Conservation (phyloP, 1,284 basidiomycete genomes). For the Ceratobasidium sp. region DNA sequence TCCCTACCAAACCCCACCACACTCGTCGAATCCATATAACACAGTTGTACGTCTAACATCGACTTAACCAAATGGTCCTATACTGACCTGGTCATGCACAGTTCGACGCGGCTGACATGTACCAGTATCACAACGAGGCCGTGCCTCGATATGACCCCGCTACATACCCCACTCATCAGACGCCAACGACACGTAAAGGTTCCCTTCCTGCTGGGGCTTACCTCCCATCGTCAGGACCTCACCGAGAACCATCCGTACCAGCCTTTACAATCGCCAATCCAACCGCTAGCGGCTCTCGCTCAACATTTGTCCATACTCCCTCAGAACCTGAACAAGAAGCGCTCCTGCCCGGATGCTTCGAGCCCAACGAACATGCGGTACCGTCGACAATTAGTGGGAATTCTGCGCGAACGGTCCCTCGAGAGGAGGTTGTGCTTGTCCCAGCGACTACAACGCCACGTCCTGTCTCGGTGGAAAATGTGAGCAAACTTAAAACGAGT, state of each 20-base stretch:
- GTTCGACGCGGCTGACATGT: conserved; percentile 35
- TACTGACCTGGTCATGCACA: background rate
- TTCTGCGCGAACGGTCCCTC: background rate
- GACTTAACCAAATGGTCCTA: background rate
- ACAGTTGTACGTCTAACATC: conserved; percentile 12
- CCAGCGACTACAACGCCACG: background rate
- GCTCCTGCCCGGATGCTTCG: conserved; percentile 28
- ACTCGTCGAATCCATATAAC: conserved; percentile 23
- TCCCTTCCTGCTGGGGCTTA: conserved; percentile 17
- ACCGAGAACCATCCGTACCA: background rate
- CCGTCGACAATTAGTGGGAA: conserved; percentile 9
- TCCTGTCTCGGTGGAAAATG: conserved; percentile 1
- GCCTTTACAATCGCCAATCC: background rate
- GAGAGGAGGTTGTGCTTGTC: background rate
- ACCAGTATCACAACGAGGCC: conserved; percentile 11
- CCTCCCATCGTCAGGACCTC: background rate
- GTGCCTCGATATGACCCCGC: conserved; percentile 37
- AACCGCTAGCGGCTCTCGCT: background rate
- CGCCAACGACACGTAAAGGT: background rate
- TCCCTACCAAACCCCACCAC: conserved; percentile 13
- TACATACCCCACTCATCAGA: background rate
- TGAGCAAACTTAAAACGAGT: background rate
- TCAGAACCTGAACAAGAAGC: conserved; percentile 16
- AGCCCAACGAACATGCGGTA: conserved; percentile 4
- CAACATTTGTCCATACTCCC: background rate